Evolutionary conservation across 345 rosid species (phyloP), one percentile per base, ranked within the genome.

Genomic region (Aethionema arabicum): DNA sequence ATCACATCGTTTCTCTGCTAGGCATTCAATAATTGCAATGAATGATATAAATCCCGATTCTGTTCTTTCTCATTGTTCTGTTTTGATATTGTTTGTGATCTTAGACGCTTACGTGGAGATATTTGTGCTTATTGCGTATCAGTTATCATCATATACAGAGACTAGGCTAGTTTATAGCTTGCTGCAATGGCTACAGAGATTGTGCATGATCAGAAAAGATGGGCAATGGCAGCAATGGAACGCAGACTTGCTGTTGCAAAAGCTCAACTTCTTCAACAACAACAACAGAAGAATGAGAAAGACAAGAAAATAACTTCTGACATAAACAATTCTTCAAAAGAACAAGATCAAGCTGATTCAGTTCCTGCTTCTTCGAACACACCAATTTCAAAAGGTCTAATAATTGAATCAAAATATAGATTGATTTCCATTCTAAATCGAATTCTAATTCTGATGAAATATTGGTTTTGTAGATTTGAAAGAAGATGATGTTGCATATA

Each of bases 151-250:
- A 21, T 21, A 21, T 43, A 53, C 3, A 54, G 7, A 21, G 38
- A 3, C 38, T 46, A 69, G 63, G 21, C 27, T 45, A n/a, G 62
- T 61, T 44, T 16, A 38, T 30, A 52, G 47, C 51, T 53, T 5
- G 32, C 49, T 31, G 44, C 57, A 56, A 70, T 62, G 74, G 36
- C 63, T 16, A 62, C 63, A 40, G 10, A 39, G 44, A 13, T 43
- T 2, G 52, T 70, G 52, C 69, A 75, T 47, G 82, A 74, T 58
- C 83, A 79, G 65, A 78, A 70, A 55, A 75, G 72, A 45, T 77
- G 80, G 10, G 61, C 83, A 27, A 66, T 80, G 76, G 86, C 79
- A 39, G 92, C 90, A 3, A 60, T 88, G 41, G 83, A 85, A 64
- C 68, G 82, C 58, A 73, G 92, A 63, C 79, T 80, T 49, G 82